phyloP scores from a whole-genome alignment of 169 alveolate species.

The Perkinsus marinus region DNA sequence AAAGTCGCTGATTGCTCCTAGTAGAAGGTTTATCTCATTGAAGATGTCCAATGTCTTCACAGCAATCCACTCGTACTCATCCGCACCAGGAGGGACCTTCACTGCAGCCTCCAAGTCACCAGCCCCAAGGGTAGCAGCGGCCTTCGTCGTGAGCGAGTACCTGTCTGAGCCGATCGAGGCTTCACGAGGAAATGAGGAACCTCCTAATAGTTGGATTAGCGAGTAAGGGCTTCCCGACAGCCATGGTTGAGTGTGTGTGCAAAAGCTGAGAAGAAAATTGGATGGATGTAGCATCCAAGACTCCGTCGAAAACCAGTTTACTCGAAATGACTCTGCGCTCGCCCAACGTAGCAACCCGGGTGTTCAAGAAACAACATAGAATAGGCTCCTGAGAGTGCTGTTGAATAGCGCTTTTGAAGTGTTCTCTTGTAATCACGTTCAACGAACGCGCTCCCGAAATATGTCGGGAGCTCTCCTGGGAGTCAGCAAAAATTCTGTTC shows the following conservation, averaged over 20 bases:
- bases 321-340: no score
- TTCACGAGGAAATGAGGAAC: neutral
- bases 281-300: no score
- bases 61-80: constrained; percentile 72
- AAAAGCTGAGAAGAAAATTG: no score
- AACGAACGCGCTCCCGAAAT: no score
- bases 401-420: no score
- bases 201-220: neutral
- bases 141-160: neutral
- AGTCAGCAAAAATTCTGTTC: no score
- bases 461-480: no score
- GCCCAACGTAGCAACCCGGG: no score
- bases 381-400: no score
- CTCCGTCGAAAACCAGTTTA: no score
- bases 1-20: constrained; percentile 63
- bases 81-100: constrained; percentile 69
- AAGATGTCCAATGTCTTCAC: constrained; percentile 71
- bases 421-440: no score
- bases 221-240: neutral
- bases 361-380: no score
- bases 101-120: constrained; percentile 70
- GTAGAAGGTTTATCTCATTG: constrained; percentile 62
- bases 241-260: neutral
- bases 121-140: constrained; percentile 47
- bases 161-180: neutral